Evolutionary conservation across 2,329 filamentous ascomycete genomes (phyloP), one percentile per base, ranked within the genome.

Genomic region (Keithomyces neogunnii): DNA sequence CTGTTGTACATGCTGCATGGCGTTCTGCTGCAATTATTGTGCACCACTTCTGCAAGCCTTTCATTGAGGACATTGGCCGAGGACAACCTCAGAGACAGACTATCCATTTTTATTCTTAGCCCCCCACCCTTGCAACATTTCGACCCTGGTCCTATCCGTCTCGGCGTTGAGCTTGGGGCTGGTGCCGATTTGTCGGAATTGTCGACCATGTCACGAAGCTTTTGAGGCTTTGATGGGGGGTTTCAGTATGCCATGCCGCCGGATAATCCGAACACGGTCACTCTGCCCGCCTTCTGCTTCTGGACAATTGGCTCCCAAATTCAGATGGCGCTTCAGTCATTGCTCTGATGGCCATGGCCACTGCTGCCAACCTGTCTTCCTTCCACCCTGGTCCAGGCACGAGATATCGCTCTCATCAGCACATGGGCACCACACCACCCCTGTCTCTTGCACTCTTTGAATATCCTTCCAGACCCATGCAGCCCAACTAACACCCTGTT

Each of bases 131-230:
- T 49, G 31, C 47, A 29, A n/a, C 38, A 50, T 19, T 36, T 6
- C 19, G 19, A 47, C 47, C 51, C 47, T 39, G 11, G 47, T 47
- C 36, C 38, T 50, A 30, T 32, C 47, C 44, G 43, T 31, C 51
- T 45, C 38, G 38, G 45, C 50, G 40, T 47, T 33, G 40, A 38
- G 29, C 28, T 47, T 51, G 35, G 48, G 48, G 19, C 42, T 32
- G 45, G 39, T 48, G 45, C 50, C 50, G 45, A 51, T 51, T 51
- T 48, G 50, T 51, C 45, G 45, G 50, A 48, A 36, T 48, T 11
- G 50, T 35, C 43, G 13, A 40, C 36, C 44, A 10, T 40, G 36
- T 28, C 30, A 5, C 11, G n/a, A 44, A 11, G 8, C n/a, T 26
- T 26, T 11, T n/a, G 28, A 29, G 19, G 39, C 39, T 42, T 42